Evolutionary conservation across 768 basidiomycete genomes (phyloP).

Genomic region (Hygrophoropsis aurantiaca): DNA sequence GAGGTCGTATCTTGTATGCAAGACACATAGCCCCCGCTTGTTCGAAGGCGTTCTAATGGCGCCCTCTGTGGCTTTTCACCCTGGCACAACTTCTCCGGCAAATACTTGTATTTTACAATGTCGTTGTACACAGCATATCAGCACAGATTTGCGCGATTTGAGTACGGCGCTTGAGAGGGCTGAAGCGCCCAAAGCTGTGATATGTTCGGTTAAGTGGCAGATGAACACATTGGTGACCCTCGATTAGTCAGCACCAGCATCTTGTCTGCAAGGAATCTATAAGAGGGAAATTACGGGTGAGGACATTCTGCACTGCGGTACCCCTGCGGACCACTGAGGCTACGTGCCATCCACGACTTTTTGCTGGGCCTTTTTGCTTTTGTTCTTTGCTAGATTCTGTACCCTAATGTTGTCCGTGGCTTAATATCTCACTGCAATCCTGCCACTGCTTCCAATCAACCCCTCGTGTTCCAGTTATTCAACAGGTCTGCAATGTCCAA

Average conservation of each 20-base stretch:
- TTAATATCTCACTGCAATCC: conserved; percentile 16
- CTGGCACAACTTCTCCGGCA: too few relatives aligned
- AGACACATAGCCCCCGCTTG: too few relatives aligned
- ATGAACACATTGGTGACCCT: background rate
- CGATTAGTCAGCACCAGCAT: too few relatives aligned
- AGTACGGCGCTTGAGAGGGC: too few relatives aligned
- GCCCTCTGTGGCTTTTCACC: too few relatives aligned
- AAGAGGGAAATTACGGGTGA: background rate
- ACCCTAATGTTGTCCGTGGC: conserved; percentile 28
- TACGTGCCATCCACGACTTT: conserved; percentile 17
- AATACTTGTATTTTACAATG: too few relatives aligned
- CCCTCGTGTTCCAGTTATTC: conserved; percentile 22
- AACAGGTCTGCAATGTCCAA: conserved; percentile 44
- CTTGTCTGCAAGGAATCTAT: background rate
- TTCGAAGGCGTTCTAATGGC: too few relatives aligned
- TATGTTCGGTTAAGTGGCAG: background rate
- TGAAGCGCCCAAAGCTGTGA: too few relatives aligned
- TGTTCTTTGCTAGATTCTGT: conserved; percentile 19
- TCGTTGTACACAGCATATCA: too few relatives aligned
- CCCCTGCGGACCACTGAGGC: conserved; percentile 14
- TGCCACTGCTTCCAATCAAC: background rate
- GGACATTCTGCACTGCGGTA: too few relatives aligned
- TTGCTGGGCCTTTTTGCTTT: conserved; percentile 4
- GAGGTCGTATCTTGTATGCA: too few relatives aligned
- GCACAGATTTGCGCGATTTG: too few relatives aligned